These are phyloP conservation scores for Ceratobasidium sp. DNA, from an alignment of 1,284 basidiomycete genomes.

Conservation along the genomic window DNA sequence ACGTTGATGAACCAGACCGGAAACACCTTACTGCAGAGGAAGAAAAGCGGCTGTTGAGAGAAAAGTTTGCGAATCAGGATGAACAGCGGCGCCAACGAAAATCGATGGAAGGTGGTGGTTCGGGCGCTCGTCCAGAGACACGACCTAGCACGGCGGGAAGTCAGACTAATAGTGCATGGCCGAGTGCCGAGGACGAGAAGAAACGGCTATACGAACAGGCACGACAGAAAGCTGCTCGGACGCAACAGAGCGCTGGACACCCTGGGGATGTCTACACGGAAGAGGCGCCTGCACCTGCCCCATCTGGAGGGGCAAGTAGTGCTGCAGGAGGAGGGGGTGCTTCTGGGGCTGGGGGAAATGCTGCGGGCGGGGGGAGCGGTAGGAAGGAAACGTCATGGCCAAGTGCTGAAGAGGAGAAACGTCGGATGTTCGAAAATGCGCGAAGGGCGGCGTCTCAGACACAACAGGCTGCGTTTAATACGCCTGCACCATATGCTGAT, in stretches of 20 bases:
- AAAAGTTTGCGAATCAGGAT: slow-evolving; percentile 31
- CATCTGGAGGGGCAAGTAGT: neutral
- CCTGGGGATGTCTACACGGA: slow-evolving; percentile 8
- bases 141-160: slow-evolving; percentile 3
- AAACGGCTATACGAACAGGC: slow-evolving; percentile 71
- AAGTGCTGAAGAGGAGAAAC: slow-evolving; percentile 49
- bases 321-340: neutral
- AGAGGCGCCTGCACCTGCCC: neutral
- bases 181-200: slow-evolving; percentile 80
- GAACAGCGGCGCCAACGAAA: neutral
- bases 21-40: slow-evolving; percentile 39
- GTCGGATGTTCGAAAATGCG: slow-evolving; percentile 32
- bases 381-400: slow-evolving; percentile 35
- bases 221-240: slow-evolving; percentile 68
- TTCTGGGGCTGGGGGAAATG: slow-evolving; percentile 8
- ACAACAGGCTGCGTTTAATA: slow-evolving; percentile 11
- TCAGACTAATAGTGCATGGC: slow-evolving; percentile 61
- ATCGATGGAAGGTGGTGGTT: slow-evolving; percentile 1
- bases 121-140: slow-evolving; percentile 19
- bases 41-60: slow-evolving; percentile 14
- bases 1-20: slow-evolving; percentile 46
- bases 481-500: slow-evolving; percentile 3
- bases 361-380: slow-evolving; percentile 1
- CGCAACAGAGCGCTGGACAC: slow-evolving; percentile 53
- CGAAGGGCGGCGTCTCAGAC: slow-evolving; percentile 27